Evolutionary conservation across 2,329 filamentous ascomycete species (phyloP), one percentile per base, ranked within the genome.

Genomic region (Trichoderma brevicompactum): DNA sequence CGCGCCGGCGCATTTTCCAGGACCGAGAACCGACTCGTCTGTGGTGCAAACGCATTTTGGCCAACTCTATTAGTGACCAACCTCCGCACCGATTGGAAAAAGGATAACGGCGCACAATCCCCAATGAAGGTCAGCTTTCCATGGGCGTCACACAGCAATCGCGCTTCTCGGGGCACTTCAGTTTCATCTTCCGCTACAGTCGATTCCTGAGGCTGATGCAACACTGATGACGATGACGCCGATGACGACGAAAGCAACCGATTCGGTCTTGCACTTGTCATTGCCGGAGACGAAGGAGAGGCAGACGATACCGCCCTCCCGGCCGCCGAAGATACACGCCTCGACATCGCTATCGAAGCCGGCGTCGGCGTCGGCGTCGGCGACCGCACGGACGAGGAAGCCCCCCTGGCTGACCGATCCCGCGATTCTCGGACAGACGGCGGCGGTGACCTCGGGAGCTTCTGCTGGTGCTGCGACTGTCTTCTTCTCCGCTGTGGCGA

Each of bases 91-190:
- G 82, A 84, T 68, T 85, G 83, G 68, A 85, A 85, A 67, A 86
- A 82, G 0, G 83, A 85, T 19, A 86, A 73, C 0, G 83, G 83
- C 5, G 83, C 83, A 68, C 83, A 85, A 70, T 86, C 83, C 5
- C 83, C 83, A 28, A 85, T 82, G 70, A 86, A 86, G 36, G 84
- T 82, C 23, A 85, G 71, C 69, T 84, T 84, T 0, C 83, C 83
- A 65, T 83, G 81, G 0, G 81, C 78, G 67, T 86, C 83, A 48
- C 80, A 80, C 0, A 85, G 74, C 5, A 85, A 74, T 2, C 83
- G 76, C 2, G 83, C 83, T 65, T 86, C 83, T 1, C 82, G 77
- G 2, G 82, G 83, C 3, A 85, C 83, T 23, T 85, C 83, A 0
- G 83, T 82, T 66, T 85, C 82, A 43, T 85, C 83, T n/a, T 83